These are phyloP conservation scores for Sphaceloma murrayae DNA, from an alignment of 2,329 filamentous ascomycete genomes.

Conservation along the genomic window DNA sequence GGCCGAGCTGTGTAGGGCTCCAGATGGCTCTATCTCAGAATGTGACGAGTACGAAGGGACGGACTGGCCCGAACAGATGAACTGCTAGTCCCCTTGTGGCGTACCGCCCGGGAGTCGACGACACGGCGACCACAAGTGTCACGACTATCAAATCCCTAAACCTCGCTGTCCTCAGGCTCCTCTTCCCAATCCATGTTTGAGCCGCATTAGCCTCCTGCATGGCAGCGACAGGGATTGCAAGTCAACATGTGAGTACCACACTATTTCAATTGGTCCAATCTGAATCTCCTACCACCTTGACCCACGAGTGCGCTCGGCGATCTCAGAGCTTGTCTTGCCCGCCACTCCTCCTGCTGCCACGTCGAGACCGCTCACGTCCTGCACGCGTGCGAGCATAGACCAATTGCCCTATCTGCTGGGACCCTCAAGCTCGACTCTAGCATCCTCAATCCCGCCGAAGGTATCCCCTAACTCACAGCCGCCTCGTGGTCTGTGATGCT, in stretches of 20 bases:
- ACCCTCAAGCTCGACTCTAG: conserved; percentile 1
- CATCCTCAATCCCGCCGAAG: neutral
- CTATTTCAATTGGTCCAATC: neutral
- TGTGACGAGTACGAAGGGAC: conserved; percentile 1
- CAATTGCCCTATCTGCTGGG: conserved; percentile 7
- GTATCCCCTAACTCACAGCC: neutral
- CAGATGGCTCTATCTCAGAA: neutral
- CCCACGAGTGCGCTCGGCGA: too few relatives aligned
- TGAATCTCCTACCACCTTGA: neutral
- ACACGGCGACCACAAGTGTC: conserved; percentile 5
- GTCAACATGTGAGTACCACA: neutral
- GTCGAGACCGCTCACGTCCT: conserved; percentile 14
- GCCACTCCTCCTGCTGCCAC: too few relatives aligned
- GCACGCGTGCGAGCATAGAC: conserved; percentile 9
- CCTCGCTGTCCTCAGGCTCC: too few relatives aligned
- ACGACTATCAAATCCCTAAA: conserved; percentile 10
- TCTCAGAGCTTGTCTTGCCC: neutral
- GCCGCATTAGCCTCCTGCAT: conserved; percentile 15
- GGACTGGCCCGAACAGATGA: neutral
- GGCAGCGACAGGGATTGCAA: too few relatives aligned
- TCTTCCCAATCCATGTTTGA: conserved; percentile 8
- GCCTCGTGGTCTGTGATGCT: conserved; percentile 5
- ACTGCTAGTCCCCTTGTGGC: conserved; percentile 1
- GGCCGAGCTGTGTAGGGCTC: neutral
- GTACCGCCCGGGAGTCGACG: neutral